phyloP scores from a whole-genome alignment of 495 filamentous ascomycete species.

The Aspergillus haitiensis region DNA sequence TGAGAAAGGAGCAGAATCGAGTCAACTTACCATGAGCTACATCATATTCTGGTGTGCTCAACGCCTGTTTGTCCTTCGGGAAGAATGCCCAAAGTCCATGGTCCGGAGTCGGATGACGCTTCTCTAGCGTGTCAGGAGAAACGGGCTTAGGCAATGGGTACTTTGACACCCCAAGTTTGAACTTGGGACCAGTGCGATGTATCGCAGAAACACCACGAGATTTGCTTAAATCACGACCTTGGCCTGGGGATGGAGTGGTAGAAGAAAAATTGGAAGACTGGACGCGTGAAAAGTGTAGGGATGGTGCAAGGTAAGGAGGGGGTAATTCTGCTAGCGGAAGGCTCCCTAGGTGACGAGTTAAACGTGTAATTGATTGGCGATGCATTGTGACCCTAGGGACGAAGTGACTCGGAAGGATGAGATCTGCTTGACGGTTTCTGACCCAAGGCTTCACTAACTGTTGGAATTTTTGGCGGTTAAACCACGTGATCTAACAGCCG shows the following conservation, averaged over 20 bases:
- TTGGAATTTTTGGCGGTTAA: conserved; percentile 24
- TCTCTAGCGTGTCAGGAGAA: conserved; percentile 42
- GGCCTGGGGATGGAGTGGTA: conserved; percentile 37
- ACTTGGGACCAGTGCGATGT: conserved; percentile 71
- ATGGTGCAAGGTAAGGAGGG: conserved; percentile 47
- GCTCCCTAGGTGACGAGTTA: conserved; percentile 36
- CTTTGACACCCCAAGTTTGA: conserved; percentile 66
- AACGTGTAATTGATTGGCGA: conserved; percentile 37
- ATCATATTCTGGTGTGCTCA: conserved; percentile 69
- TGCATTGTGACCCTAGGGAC: conserved; percentile 37
- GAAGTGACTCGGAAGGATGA: conserved; percentile 18
- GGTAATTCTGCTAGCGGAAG: conserved; percentile 41
- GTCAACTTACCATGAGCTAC: conserved; percentile 59
- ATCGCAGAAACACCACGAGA: conserved; percentile 77
- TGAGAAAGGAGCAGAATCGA: not conserved
- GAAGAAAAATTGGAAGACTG: conserved; percentile 51
- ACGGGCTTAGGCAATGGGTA: conserved; percentile 74
- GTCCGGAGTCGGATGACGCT: conserved; percentile 54
- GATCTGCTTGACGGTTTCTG: conserved; percentile 18
- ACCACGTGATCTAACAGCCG: conserved; percentile 20
- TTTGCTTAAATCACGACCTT: conserved; percentile 46
- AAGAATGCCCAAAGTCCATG: conserved; percentile 98
- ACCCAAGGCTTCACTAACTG: conserved; percentile 17
- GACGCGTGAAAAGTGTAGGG: conserved; percentile 41
- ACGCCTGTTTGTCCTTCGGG: conserved; percentile 57